Conservation (phyloP, 2,329 filamentous ascomycete species). For the Chaetothyriales sp. region DNA sequence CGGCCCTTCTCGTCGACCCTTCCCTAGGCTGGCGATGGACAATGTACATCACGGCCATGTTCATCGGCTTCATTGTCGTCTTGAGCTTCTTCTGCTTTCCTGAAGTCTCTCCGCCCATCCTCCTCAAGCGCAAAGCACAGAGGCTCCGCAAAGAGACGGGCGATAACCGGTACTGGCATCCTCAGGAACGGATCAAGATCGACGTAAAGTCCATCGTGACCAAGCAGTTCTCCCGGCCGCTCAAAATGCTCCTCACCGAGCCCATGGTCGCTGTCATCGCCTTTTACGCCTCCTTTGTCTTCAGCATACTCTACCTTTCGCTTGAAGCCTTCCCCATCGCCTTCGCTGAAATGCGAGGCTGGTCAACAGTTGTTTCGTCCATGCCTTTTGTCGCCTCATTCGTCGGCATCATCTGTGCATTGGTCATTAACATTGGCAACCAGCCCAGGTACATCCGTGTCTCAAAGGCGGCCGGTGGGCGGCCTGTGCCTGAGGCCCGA, state of each 20-base stretch:
- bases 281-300: slow-evolving; percentile 33
- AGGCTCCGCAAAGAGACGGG: slow-evolving; percentile 25
- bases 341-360: slow-evolving; percentile 30
- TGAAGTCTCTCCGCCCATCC: slow-evolving; percentile 26
- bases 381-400: slow-evolving; percentile 34
- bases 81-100: slow-evolving; percentile 23
- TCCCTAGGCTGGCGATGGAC: slow-evolving; percentile 33
- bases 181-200: slow-evolving; percentile 31
- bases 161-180: slow-evolving; percentile 28
- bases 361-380: slow-evolving; percentile 27
- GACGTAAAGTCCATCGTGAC: slow-evolving; percentile 27
- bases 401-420: slow-evolving; percentile 28
- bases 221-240: slow-evolving; percentile 29
- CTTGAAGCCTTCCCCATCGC: slow-evolving; percentile 36
- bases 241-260: slow-evolving; percentile 33
- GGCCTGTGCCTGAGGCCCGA: slow-evolving; percentile 25
- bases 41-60: slow-evolving; percentile 31
- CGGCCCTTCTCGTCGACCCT: slow-evolving; percentile 22
- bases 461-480: slow-evolving; percentile 17
- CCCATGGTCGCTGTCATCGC: slow-evolving; percentile 34
- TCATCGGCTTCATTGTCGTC: slow-evolving; percentile 20
- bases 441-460: slow-evolving; percentile 24
- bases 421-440: slow-evolving; percentile 29
- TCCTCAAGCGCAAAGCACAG: slow-evolving; percentile 27
- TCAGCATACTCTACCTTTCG: slow-evolving; percentile 32